Evolutionary conservation across 1,284 basidiomycete species (phyloP), one percentile per base, ranked within the genome.

Genomic region (Volvariella surrecta): DNA sequence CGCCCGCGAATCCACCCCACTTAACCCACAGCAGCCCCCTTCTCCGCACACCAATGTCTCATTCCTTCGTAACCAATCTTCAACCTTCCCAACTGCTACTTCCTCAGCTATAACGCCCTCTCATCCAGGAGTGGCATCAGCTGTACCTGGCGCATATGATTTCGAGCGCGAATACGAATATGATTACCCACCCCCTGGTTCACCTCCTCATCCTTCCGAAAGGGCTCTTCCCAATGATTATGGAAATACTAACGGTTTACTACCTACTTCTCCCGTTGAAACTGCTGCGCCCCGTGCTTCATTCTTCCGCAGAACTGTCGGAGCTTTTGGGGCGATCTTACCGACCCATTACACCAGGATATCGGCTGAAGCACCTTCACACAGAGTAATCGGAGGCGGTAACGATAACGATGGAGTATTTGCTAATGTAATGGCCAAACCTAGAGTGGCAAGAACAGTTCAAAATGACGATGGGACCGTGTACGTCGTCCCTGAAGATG

Each of bases 401-500:
- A 75, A 72, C 7, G 80, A 88, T 37, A 93, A 95, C 55, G 93
- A 96, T 54, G 95, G 95, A 10, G 94, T 99, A 3, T 99, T 98
- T 61, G 83, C 88, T 37, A 99, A 99, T 58, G 80, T 99, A 30
- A 83, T 79, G 48, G 96, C 95, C 0, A 95, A 97, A 59, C 94
- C 95, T 1, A 68, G 67, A 32, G 59, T 65, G 42, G 58, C 65
- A 3, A 59, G 71, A 20, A 60, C 71, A 15, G 61, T 77, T 19
- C 64, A 52, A 32, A 66, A 66, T 17, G 70, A 72, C 48, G 74
- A 72, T 64, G 88, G 83, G 4, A 77, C 82, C 40, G 66, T 75
- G 3, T 64, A 76, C 58, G 55, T 88, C 60, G 76, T 80, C 42
- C 89, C 85, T 7, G 91, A 94, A 58, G 82, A 89, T 38, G 68